These are phyloP conservation scores for Rhodotorula glutinis DNA, from an alignment of 1,284 basidiomycete species.

Conservation along the genomic window DNA sequence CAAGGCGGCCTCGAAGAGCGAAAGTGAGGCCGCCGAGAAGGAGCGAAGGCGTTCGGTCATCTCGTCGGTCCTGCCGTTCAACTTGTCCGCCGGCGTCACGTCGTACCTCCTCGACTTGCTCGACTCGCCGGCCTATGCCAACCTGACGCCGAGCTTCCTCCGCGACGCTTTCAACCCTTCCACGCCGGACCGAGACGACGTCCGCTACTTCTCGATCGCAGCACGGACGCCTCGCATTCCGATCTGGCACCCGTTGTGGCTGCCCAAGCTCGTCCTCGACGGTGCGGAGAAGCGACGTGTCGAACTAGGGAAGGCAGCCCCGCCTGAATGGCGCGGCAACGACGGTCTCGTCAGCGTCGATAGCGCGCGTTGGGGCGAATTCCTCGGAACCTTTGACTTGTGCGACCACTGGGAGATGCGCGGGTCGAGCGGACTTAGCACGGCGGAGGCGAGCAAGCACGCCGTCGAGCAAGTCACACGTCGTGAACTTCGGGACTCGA, in stretches of 20 bases:
- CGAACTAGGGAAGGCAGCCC: slow-evolving; percentile 51
- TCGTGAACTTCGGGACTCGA: slow-evolving; percentile 26
- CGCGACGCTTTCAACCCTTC: slow-evolving; percentile 84
- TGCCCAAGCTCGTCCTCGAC: slow-evolving; percentile 91
- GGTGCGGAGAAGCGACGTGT: slow-evolving; percentile 61
- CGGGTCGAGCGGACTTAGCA: slow-evolving; percentile 61
- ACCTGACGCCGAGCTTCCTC: slow-evolving; percentile 83
- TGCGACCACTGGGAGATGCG: slow-evolving; percentile 97
- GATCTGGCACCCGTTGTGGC: slow-evolving; percentile 93
- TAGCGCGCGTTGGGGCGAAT: slow-evolving; percentile 88
- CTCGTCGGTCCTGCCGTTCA: slow-evolving; percentile 36
- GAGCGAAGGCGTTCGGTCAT: slow-evolving; percentile 9
- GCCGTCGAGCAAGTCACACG: slow-evolving; percentile 31
- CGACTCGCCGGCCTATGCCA: slow-evolving; percentile 95
- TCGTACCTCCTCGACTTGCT: slow-evolving; percentile 84
- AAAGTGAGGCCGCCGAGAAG: slow-evolving; percentile 7
- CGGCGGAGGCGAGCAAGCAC: slow-evolving; percentile 31
- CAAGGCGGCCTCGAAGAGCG: slow-evolving; percentile 18
- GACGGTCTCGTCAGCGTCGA: slow-evolving; percentile 90
- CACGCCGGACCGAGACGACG: slow-evolving; percentile 72
- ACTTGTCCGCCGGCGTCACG: slow-evolving; percentile 72
- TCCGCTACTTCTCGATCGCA: slow-evolving; percentile 90
- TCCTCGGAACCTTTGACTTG: slow-evolving; percentile 78
- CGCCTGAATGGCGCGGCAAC: slow-evolving; percentile 70
- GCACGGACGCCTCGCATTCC: slow-evolving; percentile 69